These are phyloP conservation scores for Neurospora sp. DNA, from an alignment of 495 filamentous ascomycete genomes.

Conservation along the genomic window DNA sequence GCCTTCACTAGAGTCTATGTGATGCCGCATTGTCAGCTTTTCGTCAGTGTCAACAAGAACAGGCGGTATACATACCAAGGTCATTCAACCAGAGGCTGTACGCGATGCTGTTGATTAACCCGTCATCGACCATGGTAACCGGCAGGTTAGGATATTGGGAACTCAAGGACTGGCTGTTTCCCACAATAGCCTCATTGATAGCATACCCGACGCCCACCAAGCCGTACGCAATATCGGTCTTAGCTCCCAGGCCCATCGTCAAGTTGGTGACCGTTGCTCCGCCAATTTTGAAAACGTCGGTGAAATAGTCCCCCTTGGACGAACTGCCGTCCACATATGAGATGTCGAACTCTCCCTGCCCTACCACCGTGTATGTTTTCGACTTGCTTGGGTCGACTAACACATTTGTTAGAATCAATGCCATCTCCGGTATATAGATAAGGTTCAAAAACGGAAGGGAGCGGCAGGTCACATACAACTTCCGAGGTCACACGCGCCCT, in stretches of 20 bases:
- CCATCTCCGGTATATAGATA: not conserved
- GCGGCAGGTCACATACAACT: conserved; percentile 28
- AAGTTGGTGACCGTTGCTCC: conserved; percentile 52
- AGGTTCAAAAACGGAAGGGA: not conserved
- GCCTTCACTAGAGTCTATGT: conserved; percentile 28
- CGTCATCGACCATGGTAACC: conserved; percentile 58
- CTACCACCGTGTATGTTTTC: conserved; percentile 56
- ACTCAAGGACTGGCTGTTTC: conserved; percentile 19
- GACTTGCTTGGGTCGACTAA: conserved; percentile 53
- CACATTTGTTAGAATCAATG: conserved; percentile 7
- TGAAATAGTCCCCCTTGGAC: conserved; percentile 70
- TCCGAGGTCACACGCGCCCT: conserved; percentile 33
- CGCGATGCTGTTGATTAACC: conserved; percentile 67
- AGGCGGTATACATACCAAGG: conserved; percentile 31
- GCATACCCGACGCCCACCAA: conserved; percentile 84
- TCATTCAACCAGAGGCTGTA: conserved; percentile 90
- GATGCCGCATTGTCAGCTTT: not conserved
- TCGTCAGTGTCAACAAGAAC: not conserved
- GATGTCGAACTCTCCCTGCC: conserved; percentile 65
- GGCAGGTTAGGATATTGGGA: conserved; percentile 69
- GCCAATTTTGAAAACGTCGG: conserved; percentile 66
- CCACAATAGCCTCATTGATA: conserved; percentile 64
- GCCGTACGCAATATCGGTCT: conserved; percentile 61
- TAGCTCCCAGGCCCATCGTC: conserved; percentile 75
- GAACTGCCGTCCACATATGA: conserved; percentile 75